Evolutionary conservation across 495 filamentous ascomycete genomes (phyloP).

Genomic region (Xylona heveae): DNA sequence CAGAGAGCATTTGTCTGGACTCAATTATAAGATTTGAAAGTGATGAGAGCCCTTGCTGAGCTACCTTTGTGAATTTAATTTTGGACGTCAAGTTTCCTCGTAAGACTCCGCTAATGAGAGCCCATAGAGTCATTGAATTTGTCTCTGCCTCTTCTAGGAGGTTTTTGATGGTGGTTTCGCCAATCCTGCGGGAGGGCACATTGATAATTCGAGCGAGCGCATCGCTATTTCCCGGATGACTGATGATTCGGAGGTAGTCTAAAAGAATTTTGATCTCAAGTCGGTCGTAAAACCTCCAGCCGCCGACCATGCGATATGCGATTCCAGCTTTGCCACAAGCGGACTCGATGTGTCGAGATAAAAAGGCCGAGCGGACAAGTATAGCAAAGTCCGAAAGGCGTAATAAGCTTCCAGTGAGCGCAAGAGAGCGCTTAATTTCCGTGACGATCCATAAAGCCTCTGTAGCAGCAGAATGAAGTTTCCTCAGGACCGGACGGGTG

Average conservation of each 20-base stretch:
- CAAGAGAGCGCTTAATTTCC: constrained; percentile 53
- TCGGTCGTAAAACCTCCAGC: constrained; percentile 80
- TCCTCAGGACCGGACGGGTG: constrained; percentile 65
- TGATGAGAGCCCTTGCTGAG: constrained; percentile 39
- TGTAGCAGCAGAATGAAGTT: constrained; percentile 41
- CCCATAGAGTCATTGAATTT: constrained; percentile 50
- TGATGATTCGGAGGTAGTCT: constrained; percentile 73
- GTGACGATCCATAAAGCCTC: constrained; percentile 81
- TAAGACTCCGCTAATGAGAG: constrained; percentile 41
- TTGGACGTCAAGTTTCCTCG: constrained; percentile 45
- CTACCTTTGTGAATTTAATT: constrained; percentile 43
- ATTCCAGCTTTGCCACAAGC: constrained; percentile 72
- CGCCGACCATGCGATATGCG: constrained; percentile 87
- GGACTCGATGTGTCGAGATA: constrained; percentile 71
- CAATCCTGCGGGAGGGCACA: constrained; percentile 59
- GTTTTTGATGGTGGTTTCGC: constrained; percentile 54
- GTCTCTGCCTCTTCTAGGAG: constrained; percentile 53
- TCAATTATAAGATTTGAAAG: constrained; percentile 43
- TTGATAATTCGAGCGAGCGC: constrained; percentile 74
- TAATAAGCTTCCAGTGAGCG: constrained; percentile 52
- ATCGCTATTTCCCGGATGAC: constrained; percentile 76
- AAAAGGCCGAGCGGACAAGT: constrained; percentile 58
- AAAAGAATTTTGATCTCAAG: constrained; percentile 74
- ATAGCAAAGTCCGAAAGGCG: constrained; percentile 66
- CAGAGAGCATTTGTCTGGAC: constrained; percentile 33